A percentile compares a stretch with the other conserved stretches of the same genome.
phyloP scores from a whole-genome alignment of 805 yeast genomes.

The Pichia membranifaciens region DNA sequence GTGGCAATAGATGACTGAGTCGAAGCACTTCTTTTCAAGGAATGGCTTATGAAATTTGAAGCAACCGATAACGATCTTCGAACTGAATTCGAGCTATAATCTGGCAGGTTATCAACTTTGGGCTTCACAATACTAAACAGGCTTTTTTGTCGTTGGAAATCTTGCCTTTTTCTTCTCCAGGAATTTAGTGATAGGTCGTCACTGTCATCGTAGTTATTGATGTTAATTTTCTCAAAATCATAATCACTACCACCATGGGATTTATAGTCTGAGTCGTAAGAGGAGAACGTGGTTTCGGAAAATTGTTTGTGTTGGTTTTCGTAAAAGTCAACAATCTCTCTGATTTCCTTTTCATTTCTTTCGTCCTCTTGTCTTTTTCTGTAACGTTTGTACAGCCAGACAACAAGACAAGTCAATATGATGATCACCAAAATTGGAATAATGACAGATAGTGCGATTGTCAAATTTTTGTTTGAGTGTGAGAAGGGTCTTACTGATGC shows the following conservation, averaged over 20 bases:
- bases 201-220: constrained; percentile 30
- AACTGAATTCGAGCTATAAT: constrained; percentile 11
- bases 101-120: background rate
- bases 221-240: constrained; percentile 14
- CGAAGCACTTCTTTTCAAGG: constrained; percentile 25
- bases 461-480: constrained; percentile 23
- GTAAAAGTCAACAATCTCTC: constrained; percentile 30
- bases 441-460: constrained; percentile 43
- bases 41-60: constrained; percentile 23
- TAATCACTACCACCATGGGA: constrained; percentile 1
- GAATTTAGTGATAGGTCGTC: constrained; percentile 47
- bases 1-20: constrained; percentile 27
- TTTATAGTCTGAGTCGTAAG: constrained; percentile 9
- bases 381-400: constrained; percentile 27
- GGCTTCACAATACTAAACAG: background rate
- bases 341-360: constrained; percentile 26
- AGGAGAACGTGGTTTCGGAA: constrained; percentile 20
- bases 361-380: constrained; percentile 23
- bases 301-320: constrained; percentile 20
- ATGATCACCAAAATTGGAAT: constrained; percentile 37
- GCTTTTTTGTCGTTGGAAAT: constrained; percentile 30
- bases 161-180: constrained; percentile 47
- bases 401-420: constrained; percentile 28
- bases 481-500: constrained; percentile 6
- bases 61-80: constrained; percentile 27